Conservation (phyloP, 805 yeast species). For the Wickerhamiella nectarea region DNA sequence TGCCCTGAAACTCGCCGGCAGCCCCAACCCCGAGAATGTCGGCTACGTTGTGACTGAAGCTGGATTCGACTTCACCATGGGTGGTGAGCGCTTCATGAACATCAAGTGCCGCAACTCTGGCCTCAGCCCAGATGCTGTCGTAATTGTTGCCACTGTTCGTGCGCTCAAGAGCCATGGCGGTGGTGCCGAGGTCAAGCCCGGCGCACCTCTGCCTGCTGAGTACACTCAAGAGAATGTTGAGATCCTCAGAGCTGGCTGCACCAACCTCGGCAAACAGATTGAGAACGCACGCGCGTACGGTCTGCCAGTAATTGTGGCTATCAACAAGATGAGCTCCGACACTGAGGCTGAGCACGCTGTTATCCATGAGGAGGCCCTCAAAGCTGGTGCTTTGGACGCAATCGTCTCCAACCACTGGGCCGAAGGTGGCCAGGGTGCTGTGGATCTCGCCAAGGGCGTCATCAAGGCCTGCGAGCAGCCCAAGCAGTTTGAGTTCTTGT, state of each 20-base stretch:
- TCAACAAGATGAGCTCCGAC: slow-evolving; percentile 77
- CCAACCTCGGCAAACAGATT: slow-evolving; percentile 83
- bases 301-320: slow-evolving; percentile 88
- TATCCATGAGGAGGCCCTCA: slow-evolving; percentile 63
- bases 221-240: slow-evolving; percentile 73
- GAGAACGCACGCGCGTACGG: slow-evolving; percentile 72
- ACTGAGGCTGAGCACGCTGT: slow-evolving; percentile 65
- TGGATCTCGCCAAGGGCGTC: slow-evolving; percentile 72
- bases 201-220: slow-evolving; percentile 69
- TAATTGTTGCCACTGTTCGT: slow-evolving; percentile 88
- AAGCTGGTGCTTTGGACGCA: slow-evolving; percentile 91
- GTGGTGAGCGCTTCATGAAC: slow-evolving; percentile 93
- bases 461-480: slow-evolving; percentile 41
- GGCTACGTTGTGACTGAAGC: slow-evolving; percentile 97
- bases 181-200: slow-evolving; percentile 93
- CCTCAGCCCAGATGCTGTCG: slow-evolving; percentile 74
- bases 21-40: slow-evolving; percentile 29
- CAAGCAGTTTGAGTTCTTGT: slow-evolving; percentile 44
- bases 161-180: slow-evolving; percentile 98
- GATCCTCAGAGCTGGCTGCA: slow-evolving; percentile 62
- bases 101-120: slow-evolving; percentile 92
- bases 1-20: slow-evolving; percentile 81
- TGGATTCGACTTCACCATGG: slow-evolving; percentile 98
- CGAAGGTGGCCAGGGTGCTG: slow-evolving; percentile 85
- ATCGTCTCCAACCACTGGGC: slow-evolving; percentile 91